These are phyloP conservation scores for Boletus coccyginus DNA, from an alignment of 768 basidiomycete species.

Conservation along the genomic window DNA sequence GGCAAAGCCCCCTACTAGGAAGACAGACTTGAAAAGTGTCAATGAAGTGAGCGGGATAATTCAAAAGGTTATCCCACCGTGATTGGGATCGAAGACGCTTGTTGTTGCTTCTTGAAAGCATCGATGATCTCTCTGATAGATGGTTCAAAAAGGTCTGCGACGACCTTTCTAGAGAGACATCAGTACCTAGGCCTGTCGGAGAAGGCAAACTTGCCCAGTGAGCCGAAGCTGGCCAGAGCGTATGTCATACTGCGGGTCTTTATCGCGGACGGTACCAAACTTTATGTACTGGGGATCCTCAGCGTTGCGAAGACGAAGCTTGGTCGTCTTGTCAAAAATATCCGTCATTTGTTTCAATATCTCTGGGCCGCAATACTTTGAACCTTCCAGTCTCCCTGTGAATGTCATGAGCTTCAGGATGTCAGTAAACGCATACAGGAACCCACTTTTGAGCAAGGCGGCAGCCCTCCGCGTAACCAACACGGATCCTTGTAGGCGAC, in stretches of 20 bases:
- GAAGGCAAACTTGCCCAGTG: slow-evolving; percentile 28
- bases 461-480: slow-evolving; percentile 36
- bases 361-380: slow-evolving; percentile 30
- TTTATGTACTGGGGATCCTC: slow-evolving; percentile 39
- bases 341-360: slow-evolving; percentile 37
- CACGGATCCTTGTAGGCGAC: slow-evolving; percentile 41
- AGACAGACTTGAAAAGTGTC: slow-evolving; percentile 30
- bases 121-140: slow-evolving; percentile 38
- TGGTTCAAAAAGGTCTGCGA: slow-evolving; percentile 43
- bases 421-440: not conserved
- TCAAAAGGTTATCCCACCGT: slow-evolving; percentile 23
- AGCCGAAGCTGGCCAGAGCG: slow-evolving; percentile 39
- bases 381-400: slow-evolving; percentile 31
- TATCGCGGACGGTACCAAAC: slow-evolving; percentile 40
- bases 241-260: slow-evolving; percentile 38
- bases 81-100: slow-evolving; percentile 30
- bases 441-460: slow-evolving; percentile 27
- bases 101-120: slow-evolving; percentile 34
- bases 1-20: slow-evolving; percentile 55
- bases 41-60: not conserved
- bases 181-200: not conserved
- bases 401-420: not conserved
- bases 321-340: slow-evolving; percentile 38
- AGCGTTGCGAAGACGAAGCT: slow-evolving; percentile 42
- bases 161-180: slow-evolving; percentile 29